Conservation (phyloP, 257 asterid genomes). For the Salvia miltiorrhiza region DNA sequence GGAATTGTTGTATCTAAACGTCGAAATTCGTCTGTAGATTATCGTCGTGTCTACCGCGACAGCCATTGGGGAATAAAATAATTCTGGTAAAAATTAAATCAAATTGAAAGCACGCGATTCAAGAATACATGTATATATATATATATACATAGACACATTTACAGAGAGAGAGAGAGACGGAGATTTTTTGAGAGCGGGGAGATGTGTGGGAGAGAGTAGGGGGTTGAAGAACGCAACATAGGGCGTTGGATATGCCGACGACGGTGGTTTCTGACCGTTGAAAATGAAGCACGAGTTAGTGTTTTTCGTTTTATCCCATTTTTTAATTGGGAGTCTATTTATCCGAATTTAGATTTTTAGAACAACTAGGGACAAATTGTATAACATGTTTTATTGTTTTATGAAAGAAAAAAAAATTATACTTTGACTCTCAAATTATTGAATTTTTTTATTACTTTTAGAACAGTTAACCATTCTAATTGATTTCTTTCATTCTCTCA, state of each 20-base stretch:
- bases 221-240: conserved; percentile 23
- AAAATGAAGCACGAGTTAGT: conserved; percentile 14
- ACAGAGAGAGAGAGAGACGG: conserved; percentile 9
- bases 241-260: conserved; percentile 48
- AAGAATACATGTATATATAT: conserved; percentile 11
- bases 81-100: not conserved
- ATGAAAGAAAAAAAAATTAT: too few relatives aligned
- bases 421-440: too few relatives aligned
- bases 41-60: conserved; percentile 49
- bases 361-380: not conserved
- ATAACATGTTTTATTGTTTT: not conserved
- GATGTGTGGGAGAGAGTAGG: conserved; percentile 44
- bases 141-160: not conserved
- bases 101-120: conserved; percentile 2
- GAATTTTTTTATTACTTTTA: too few relatives aligned
- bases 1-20: conserved; percentile 37
- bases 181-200: conserved; percentile 27
- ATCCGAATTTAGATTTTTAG: not conserved
- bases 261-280: conserved; percentile 40
- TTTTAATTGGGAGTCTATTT: not conserved
- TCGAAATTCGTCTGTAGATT: conserved; percentile 49
- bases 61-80: conserved; percentile 38
- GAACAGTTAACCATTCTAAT: too few relatives aligned
- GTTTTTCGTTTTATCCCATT: conserved; percentile 21
- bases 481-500: too few relatives aligned